These are phyloP conservation scores for Ilex asprella DNA, from an alignment of 257 asterid genomes.

Conservation along the genomic window DNA sequence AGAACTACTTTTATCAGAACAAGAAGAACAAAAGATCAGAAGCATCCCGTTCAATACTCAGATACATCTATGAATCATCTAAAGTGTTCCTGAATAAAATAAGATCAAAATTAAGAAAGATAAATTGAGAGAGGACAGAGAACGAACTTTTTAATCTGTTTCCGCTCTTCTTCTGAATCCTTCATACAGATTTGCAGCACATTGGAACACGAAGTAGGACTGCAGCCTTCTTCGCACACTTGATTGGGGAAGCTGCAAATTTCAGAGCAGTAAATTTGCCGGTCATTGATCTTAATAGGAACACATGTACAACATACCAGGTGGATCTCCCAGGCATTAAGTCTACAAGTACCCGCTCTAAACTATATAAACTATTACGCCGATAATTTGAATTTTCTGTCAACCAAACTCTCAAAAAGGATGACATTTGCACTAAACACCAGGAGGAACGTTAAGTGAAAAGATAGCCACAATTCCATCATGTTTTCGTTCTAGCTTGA, in stretches of 20 bases:
- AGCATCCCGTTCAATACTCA: too few species aligned
- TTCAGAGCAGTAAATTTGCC: constrained; percentile 3
- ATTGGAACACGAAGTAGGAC: constrained; percentile 33
- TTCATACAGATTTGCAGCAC: constrained; percentile 27
- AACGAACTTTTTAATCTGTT: constrained; percentile 67
- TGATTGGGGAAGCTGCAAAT: constrained; percentile 32
- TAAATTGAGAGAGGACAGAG: constrained; percentile 19
- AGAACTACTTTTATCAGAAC: neutral
- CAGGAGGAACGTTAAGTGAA: too few species aligned
- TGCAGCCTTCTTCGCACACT: constrained; percentile 31
- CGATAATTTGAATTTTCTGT: too few species aligned
- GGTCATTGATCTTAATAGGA: neutral
- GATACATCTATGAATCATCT: too few species aligned
- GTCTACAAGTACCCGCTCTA: neutral
- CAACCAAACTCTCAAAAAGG: too few species aligned
- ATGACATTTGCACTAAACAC: too few species aligned
- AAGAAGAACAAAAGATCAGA: too few species aligned
- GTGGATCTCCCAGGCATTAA: neutral
- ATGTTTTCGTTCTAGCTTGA: too few species aligned
- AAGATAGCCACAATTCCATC: too few species aligned
- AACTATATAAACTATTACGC: neutral
- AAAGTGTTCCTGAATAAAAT: too few species aligned
- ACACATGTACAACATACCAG: neutral
- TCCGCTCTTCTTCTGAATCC: constrained; percentile 38
- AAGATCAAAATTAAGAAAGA: neutral